Evolutionary conservation across 2,329 filamentous ascomycete species (phyloP).

Genomic region (Aspergillus phoenicis): DNA sequence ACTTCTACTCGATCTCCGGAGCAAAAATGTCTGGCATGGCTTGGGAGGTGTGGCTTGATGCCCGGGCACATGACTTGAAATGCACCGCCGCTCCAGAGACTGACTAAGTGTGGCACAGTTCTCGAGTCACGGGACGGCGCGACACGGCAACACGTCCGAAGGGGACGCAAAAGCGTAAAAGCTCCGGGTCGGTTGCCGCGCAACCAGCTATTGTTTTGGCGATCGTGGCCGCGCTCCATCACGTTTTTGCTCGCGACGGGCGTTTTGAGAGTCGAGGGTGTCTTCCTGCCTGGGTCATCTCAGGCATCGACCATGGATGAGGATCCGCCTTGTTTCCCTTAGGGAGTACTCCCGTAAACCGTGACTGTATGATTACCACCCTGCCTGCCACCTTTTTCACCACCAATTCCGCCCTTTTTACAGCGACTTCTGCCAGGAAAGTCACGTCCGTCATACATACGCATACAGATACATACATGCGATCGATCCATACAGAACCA

Average conservation of each 20-base stretch:
- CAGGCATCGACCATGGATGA: slow-evolving; percentile 19
- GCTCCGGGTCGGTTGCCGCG: slow-evolving; percentile 53
- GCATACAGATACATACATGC: slow-evolving; percentile 12
- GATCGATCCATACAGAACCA: slow-evolving; percentile 7
- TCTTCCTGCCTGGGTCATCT: slow-evolving; percentile 20
- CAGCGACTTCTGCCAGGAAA: background rate
- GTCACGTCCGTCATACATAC: slow-evolving; percentile 12
- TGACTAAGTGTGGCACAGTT: slow-evolving; percentile 12
- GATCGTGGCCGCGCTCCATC: slow-evolving; percentile 22
- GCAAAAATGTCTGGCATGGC: slow-evolving; percentile 28
- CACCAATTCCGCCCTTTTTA: background rate
- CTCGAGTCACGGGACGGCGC: slow-evolving; percentile 22
- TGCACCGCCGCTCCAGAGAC: slow-evolving; percentile 18
- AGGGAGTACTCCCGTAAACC: slow-evolving; percentile 9
- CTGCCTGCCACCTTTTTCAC: slow-evolving; percentile 4
- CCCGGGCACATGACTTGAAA: slow-evolving; percentile 15
- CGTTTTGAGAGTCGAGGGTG: slow-evolving; percentile 11
- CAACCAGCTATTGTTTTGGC: slow-evolving; percentile 30
- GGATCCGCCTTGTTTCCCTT: slow-evolving; percentile 8
- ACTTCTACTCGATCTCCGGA: slow-evolving; percentile 10
- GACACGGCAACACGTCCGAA: slow-evolving; percentile 18
- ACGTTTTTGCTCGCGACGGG: slow-evolving; percentile 22
- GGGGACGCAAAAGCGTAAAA: slow-evolving; percentile 9
- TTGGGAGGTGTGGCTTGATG: slow-evolving; percentile 21
- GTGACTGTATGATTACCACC: slow-evolving; percentile 25